Evolutionary conservation across 768 basidiomycete species (phyloP).

Genomic region (Suillus alpinus): DNA sequence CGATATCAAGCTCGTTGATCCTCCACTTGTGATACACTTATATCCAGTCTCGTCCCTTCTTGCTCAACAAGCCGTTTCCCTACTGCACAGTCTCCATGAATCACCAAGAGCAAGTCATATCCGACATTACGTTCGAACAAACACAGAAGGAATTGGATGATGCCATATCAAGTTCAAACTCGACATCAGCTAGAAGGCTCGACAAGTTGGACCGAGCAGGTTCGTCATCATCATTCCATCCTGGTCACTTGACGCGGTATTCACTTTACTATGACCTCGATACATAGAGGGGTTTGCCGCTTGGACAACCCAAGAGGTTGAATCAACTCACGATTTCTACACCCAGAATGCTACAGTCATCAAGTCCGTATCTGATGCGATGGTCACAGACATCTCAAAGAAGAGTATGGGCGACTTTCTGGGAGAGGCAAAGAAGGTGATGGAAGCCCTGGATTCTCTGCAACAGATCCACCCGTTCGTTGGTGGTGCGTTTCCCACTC

Average conservation of each 20-base stretch:
- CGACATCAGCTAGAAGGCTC: neutral
- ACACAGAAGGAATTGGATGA: neutral
- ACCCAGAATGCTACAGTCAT: conserved; percentile 1
- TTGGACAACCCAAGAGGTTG: neutral
- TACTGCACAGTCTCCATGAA: neutral
- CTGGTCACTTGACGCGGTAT: neutral
- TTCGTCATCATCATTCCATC: neutral
- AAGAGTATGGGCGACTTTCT: conserved; percentile 16
- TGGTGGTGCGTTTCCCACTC: conserved; percentile 16
- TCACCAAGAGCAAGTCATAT: neutral
- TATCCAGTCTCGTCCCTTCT: neutral
- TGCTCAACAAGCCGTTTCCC: too few species aligned
- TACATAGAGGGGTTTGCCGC: neutral
- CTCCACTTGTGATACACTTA: too few species aligned
- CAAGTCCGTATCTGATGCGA: neutral
- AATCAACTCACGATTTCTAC: neutral
- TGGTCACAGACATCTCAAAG: neutral
- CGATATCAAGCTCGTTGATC: too few species aligned
- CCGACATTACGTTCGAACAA: neutral
- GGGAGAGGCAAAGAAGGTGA: conserved; percentile 19
- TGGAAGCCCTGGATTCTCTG: conserved; percentile 26
- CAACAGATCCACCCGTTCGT: conserved; percentile 27
- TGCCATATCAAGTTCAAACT: neutral
- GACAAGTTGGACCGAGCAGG: neutral
- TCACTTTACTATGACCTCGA: neutral